A percentile compares a stretch with the other conserved stretches of the same genome.
Evolutionary conservation across 208 protist genomes (phyloP).

Genomic region (Leishmania guyanensis): DNA sequence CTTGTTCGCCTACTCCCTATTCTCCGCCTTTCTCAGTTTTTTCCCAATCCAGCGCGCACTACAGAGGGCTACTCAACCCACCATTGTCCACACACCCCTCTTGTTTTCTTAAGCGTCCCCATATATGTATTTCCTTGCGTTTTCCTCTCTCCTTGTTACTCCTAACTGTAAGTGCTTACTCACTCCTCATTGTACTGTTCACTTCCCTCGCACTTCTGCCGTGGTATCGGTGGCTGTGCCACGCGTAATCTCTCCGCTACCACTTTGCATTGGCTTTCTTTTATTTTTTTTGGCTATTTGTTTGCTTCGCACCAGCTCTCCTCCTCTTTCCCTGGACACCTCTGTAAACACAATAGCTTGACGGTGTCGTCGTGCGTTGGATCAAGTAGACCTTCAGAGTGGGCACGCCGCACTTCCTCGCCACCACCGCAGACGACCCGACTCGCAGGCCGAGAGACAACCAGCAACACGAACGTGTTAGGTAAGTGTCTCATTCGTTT

Average conservation of each 20-base stretch:
- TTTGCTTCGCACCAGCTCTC: not conserved
- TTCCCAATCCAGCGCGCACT: not conserved
- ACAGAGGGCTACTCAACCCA: not conserved
- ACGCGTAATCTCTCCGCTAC: not conserved
- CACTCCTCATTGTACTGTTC: not conserved
- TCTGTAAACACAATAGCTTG: not conserved
- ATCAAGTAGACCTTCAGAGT: not conserved
- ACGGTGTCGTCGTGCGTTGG: not conserved
- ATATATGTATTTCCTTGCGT: too few species aligned
- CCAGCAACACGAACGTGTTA: not conserved
- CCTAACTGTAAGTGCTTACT: not conserved
- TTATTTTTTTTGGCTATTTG: conserved; percentile 4
- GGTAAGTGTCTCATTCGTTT: not conserved
- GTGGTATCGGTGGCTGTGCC: not conserved
- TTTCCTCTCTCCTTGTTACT: not conserved
- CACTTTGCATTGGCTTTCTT: conserved; percentile 12
- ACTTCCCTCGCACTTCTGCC: not conserved
- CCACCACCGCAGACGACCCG: not conserved
- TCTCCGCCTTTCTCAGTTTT: not conserved
- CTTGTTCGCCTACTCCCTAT: not conserved
- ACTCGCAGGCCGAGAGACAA: not conserved
- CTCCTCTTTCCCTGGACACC: not conserved
- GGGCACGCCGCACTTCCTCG: not conserved
- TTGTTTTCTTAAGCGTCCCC: not conserved
- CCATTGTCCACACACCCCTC: not conserved